phyloP scores from a whole-genome alignment of 208 protist genomes.

The Crithidia fasciculata region DNA sequence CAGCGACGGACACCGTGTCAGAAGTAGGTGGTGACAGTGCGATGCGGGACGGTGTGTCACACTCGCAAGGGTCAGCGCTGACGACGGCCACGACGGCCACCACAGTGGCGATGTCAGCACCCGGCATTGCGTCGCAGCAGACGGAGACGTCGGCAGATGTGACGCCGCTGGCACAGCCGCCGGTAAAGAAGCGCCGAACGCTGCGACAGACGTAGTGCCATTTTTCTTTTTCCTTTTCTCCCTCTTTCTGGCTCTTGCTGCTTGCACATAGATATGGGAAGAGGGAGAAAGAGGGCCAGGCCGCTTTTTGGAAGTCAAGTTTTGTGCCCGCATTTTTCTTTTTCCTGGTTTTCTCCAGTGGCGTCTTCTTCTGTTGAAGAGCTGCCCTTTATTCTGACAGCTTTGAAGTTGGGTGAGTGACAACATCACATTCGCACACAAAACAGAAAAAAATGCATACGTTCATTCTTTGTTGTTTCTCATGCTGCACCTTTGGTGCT shows the following conservation, averaged over 20 bases:
- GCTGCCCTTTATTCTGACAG: too few relatives aligned
- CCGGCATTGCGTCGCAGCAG: conserved; percentile 12
- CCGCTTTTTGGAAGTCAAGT: too few relatives aligned
- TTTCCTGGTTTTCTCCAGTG: too few relatives aligned
- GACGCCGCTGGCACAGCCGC: conserved; percentile 40
- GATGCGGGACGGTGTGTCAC: conserved; percentile 14
- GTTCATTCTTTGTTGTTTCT: too few relatives aligned
- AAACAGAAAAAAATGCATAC: too few relatives aligned
- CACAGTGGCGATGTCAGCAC: conserved; percentile 11
- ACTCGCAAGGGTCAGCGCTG: conserved; percentile 32
- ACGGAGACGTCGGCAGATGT: conserved; percentile 19
- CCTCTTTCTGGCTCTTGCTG: background rate
- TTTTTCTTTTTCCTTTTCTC: background rate
- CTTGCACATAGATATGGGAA: too few relatives aligned
- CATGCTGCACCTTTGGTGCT: too few relatives aligned
- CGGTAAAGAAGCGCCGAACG: conserved; percentile 83
- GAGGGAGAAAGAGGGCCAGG: too few relatives aligned
- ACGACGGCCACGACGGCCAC: conserved; percentile 29
- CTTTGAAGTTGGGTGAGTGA: too few relatives aligned
- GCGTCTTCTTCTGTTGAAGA: too few relatives aligned
- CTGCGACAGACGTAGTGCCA: conserved; percentile 68
- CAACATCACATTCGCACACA: too few relatives aligned
- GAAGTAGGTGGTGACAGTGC: conserved; percentile 16
- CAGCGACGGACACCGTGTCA: conserved; percentile 5
- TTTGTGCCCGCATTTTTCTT: too few relatives aligned